Evolutionary conservation across 2,329 filamentous ascomycete genomes (phyloP).

Genomic region (Apiospora phragmitis): DNA sequence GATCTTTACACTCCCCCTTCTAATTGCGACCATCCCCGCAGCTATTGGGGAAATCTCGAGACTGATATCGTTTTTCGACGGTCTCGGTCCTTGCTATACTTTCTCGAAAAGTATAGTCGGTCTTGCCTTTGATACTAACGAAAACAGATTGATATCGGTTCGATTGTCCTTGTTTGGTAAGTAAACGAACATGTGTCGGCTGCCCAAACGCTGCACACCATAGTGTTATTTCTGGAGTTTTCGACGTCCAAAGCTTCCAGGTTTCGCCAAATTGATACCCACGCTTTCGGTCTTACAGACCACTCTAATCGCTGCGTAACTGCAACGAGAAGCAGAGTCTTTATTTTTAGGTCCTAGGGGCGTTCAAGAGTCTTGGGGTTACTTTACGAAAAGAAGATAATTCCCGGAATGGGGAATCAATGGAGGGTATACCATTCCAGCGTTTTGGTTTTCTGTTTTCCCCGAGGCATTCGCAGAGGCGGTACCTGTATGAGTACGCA

Average conservation of each 20-base stretch:
- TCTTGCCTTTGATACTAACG: neutral
- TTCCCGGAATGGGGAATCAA: neutral
- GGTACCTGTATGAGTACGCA: neutral
- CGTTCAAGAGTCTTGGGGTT: neutral
- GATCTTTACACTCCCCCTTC: neutral
- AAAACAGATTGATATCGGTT: neutral
- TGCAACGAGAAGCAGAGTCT: neutral
- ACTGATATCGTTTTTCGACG: neutral
- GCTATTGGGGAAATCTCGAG: neutral
- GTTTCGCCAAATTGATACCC: constrained; percentile 3
- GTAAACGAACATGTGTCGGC: neutral
- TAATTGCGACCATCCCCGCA: neutral
- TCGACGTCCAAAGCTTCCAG: neutral
- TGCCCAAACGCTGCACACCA: neutral
- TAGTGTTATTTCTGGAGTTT: neutral
- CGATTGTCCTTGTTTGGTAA: neutral
- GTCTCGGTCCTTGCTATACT: neutral
- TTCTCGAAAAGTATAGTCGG: neutral
- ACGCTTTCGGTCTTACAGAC: neutral
- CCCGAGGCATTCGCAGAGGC: neutral
- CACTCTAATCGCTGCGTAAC: neutral
- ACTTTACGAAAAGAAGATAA: neutral
- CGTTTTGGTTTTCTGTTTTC: neutral
- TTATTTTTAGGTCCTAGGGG: neutral
- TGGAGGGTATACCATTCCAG: neutral